phyloP scores from a whole-genome alignment of 2,329 filamentous ascomycete genomes.

The Hymenoscyphus fructigenus region DNA sequence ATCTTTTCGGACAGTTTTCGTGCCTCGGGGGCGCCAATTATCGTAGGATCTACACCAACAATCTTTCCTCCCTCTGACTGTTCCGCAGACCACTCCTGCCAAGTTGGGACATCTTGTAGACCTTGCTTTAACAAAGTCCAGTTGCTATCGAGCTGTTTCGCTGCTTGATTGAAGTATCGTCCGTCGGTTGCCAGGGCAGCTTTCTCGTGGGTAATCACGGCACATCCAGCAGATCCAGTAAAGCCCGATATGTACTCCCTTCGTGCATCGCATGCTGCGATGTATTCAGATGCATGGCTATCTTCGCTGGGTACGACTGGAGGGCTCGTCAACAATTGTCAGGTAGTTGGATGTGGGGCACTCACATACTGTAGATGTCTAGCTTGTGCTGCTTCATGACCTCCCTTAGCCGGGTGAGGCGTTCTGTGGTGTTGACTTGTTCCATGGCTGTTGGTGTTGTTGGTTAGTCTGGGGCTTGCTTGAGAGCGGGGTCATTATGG shows the following conservation, averaged over 20 bases:
- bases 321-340: slow-evolving; percentile 36
- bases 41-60: slow-evolving; percentile 86
- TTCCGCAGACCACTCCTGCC: slow-evolving; percentile 93
- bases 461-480: not conserved
- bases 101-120: slow-evolving; percentile 89
- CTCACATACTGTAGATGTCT: slow-evolving; percentile 81
- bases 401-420: slow-evolving; percentile 72
- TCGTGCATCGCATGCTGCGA: slow-evolving; percentile 89
- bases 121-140: slow-evolving; percentile 93
- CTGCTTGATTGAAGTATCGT: slow-evolving; percentile 95
- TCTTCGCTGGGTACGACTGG: slow-evolving; percentile 95
- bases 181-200: slow-evolving; percentile 93
- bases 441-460: slow-evolving; percentile 54
- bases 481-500: not conserved
- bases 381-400: slow-evolving; percentile 86
- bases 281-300: slow-evolving; percentile 96
- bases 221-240: slow-evolving; percentile 90
- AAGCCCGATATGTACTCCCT: slow-evolving; percentile 93
- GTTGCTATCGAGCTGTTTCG: slow-evolving; percentile 85
- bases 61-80: slow-evolving; percentile 83
- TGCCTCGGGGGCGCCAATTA: slow-evolving; percentile 73
- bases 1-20: slow-evolving; percentile 82
- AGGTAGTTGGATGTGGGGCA: slow-evolving; percentile 24
- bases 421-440: slow-evolving; percentile 73
- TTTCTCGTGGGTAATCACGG: slow-evolving; percentile 81